phyloP scores from a whole-genome alignment of 768 basidiomycete species.

The Pleurotus ostreatus region DNA sequence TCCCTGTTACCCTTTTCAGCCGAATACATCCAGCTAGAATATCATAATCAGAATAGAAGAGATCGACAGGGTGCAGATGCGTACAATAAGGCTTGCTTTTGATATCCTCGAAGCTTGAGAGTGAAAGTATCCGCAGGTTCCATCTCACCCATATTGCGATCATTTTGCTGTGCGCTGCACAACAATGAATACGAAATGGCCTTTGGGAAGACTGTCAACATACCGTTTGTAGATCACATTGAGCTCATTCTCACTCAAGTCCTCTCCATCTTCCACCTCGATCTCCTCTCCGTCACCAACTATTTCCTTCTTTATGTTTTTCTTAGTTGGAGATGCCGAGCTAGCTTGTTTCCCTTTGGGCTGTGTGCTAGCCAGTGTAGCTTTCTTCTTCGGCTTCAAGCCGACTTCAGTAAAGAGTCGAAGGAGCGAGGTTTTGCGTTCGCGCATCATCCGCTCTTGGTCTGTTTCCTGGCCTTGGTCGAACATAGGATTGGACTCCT shows the following conservation, averaged over 20 bases:
- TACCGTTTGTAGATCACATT: conserved; percentile 84
- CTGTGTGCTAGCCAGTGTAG: no score
- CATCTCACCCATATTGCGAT: conserved; percentile 73
- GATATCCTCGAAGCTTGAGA: conserved; percentile 77
- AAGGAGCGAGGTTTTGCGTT: conserved; percentile 72
- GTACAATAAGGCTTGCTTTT: conserved; percentile 86
- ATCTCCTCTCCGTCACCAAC: conserved; percentile 79
- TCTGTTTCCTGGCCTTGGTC: conserved; percentile 78
- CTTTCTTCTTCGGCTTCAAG: conserved; percentile 51
- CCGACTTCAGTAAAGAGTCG: conserved; percentile 70
- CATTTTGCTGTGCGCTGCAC: conserved; percentile 78
- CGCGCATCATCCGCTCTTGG: conserved; percentile 74
- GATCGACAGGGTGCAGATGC: conserved; percentile 17
- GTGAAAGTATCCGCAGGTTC: conserved; percentile 76
- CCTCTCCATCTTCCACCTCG: conserved; percentile 81
- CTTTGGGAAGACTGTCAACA: conserved; percentile 10
- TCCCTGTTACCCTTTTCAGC: conserved; percentile 74
- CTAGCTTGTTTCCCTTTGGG: not conserved
- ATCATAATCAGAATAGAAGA: conserved; percentile 2
- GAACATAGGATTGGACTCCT: conserved; percentile 43
- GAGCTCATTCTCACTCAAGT: conserved; percentile 76
- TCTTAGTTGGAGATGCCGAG: conserved; percentile 27
- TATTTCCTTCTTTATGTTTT: conserved; percentile 50
- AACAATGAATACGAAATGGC: conserved; percentile 5
- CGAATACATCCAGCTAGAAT: conserved; percentile 82